A percentile compares a stretch with the other conserved stretches of the same genome.
Evolutionary conservation across 805 yeast genomes (phyloP).

Genomic region (Cyberlindnera amylophila): DNA sequence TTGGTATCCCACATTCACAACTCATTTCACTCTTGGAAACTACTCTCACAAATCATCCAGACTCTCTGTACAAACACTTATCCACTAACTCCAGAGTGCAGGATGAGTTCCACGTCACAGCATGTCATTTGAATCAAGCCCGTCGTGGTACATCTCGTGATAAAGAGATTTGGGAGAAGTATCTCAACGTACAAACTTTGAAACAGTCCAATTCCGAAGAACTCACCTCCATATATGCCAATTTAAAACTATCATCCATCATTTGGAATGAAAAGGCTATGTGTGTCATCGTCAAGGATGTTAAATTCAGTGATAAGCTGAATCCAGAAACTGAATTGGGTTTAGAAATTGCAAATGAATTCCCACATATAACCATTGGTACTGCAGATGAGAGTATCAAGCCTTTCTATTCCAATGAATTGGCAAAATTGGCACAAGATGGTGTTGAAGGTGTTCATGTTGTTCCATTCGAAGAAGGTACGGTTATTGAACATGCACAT

Average conservation of each 20-base stretch:
- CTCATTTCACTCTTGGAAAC: neutral
- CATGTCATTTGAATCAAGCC: conserved; percentile 44
- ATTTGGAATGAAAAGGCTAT: conserved; percentile 50
- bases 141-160: conserved; percentile 28
- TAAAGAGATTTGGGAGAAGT: conserved; percentile 29
- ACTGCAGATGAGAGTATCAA: conserved; percentile 40
- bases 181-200: conserved; percentile 11
- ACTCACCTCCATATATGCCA: conserved; percentile 25
- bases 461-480: conserved; percentile 12
- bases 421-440: conserved; percentile 26
- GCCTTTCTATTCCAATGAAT: conserved; percentile 51
- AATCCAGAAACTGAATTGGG: conserved; percentile 13
- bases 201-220: conserved; percentile 6
- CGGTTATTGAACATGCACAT: conserved; percentile 5
- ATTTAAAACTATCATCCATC: conserved; percentile 39
- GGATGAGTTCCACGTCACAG: conserved; percentile 60
- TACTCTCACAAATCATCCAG: neutral
- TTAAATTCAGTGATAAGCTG: conserved; percentile 8
- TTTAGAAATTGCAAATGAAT: conserved; percentile 36
- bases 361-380: conserved; percentile 75
- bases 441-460: conserved; percentile 8
- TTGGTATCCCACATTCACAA: conserved; percentile 30
- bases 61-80: conserved; percentile 20
- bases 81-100: conserved; percentile 40
- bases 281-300: conserved; percentile 46